Evolutionary conservation across 2,329 filamentous ascomycete genomes (phyloP).

Genomic region (Xylogone sp.): DNA sequence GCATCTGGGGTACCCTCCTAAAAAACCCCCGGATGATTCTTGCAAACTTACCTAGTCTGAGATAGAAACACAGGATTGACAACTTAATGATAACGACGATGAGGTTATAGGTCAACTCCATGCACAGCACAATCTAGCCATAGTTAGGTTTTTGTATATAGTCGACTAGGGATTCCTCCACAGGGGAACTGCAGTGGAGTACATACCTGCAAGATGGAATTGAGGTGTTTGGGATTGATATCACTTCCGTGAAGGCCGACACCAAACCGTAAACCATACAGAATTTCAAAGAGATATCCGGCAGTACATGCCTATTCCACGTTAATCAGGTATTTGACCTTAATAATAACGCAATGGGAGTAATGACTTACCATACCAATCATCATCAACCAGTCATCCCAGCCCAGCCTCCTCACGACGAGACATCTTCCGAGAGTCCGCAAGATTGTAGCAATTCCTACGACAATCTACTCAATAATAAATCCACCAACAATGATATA

Average conservation of each 20-base stretch:
- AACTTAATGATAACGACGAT: slow-evolving; percentile 26
- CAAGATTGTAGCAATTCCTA: slow-evolving; percentile 8
- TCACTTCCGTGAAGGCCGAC: slow-evolving; percentile 9
- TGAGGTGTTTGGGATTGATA: not conserved
- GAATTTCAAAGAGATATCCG: slow-evolving; percentile 13
- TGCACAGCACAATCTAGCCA: slow-evolving; percentile 22
- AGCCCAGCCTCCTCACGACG: slow-evolving; percentile 5
- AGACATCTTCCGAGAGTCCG: slow-evolving; percentile 8
- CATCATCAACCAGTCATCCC: slow-evolving; percentile 12
- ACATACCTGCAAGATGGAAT: not conserved
- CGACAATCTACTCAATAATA: not conserved
- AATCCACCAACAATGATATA: not conserved
- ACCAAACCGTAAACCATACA: slow-evolving; percentile 9
- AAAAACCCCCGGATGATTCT: no score
- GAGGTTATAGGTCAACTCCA: slow-evolving; percentile 29
- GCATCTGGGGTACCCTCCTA: no score
- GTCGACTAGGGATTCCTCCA: not conserved
- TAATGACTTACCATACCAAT: slow-evolving; percentile 7
- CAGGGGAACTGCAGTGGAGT: not conserved
- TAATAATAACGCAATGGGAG: not conserved
- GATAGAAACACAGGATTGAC: slow-evolving; percentile 31
- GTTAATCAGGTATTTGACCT: not conserved
- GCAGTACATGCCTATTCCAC: slow-evolving; percentile 5
- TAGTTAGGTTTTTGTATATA: not conserved
- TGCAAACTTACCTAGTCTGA: slow-evolving; percentile 26